phyloP scores from a whole-genome alignment of 2,329 filamentous ascomycete genomes.

The Fusarium incarnatum region DNA sequence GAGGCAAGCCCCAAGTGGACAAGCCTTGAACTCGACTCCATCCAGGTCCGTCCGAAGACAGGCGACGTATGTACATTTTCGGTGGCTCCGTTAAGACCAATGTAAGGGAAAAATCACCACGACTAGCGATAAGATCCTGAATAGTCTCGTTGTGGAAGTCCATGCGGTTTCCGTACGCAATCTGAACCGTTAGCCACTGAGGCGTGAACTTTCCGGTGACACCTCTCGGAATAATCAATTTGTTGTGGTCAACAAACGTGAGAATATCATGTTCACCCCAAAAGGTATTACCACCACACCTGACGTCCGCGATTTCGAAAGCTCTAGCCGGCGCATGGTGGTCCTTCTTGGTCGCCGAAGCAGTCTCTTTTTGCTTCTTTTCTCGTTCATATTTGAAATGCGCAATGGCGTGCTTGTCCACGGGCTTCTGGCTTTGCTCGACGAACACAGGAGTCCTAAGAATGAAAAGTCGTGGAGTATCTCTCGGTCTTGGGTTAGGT shows the following conservation, averaged over 20 bases:
- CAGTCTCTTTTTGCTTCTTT: slow-evolving; percentile 37
- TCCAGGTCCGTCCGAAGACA: neutral
- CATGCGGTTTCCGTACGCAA: slow-evolving; percentile 46
- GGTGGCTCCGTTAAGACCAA: slow-evolving; percentile 66
- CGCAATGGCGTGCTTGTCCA: slow-evolving; percentile 41
- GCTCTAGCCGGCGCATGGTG: slow-evolving; percentile 36
- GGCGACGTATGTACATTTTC: slow-evolving; percentile 55
- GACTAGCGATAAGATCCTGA: slow-evolving; percentile 57
- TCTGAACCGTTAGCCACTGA: slow-evolving; percentile 29
- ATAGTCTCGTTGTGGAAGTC: slow-evolving; percentile 64
- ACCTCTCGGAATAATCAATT: neutral
- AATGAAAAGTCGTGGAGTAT: slow-evolving; percentile 49
- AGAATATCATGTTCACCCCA: slow-evolving; percentile 46
- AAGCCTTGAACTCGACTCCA: slow-evolving; percentile 50
- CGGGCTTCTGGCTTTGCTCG: slow-evolving; percentile 50
- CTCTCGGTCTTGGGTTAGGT: neutral
- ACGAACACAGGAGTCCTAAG: slow-evolving; percentile 48
- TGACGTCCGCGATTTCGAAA: slow-evolving; percentile 46
- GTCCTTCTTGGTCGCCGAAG: slow-evolving; percentile 9
- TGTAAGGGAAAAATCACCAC: slow-evolving; percentile 54
- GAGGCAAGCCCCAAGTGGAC: slow-evolving; percentile 20
- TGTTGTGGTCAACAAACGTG: slow-evolving; percentile 58
- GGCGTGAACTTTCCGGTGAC: slow-evolving; percentile 24
- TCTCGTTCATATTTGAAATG: slow-evolving; percentile 48
- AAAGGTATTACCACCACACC: slow-evolving; percentile 64